Evolutionary conservation across 805 yeast species (phyloP), one percentile per base, ranked within the genome.

Genomic region (Teunomyces panamensis): DNA sequence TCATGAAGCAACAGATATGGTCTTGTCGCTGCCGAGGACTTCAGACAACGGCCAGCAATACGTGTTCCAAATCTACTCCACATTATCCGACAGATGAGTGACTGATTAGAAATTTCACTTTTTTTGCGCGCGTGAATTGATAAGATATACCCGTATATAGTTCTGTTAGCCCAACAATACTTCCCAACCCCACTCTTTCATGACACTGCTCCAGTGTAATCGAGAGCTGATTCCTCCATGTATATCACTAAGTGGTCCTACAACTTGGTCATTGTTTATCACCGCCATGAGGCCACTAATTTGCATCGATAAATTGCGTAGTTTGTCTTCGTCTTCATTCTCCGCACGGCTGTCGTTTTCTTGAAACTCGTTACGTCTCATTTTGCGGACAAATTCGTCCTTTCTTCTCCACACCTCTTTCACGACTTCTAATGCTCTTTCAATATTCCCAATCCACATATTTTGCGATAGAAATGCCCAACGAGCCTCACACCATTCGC

Each of bases 171-270:
- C 88, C 44, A 84, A 67, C 30, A 84, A 60, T 8, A 84, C 84
- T 58, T 84, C 89, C 87, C 89, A 83, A 0, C 83, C 82, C 89
- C 89, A 84, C 53, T 84, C 88, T 55, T 78, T 76, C 88, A 84
- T 84, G 11, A 84, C 81, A 0, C 79, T 67, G 47, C 81, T 78
- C 89, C 89, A 84, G 60, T 84, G 88, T 5, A 81, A 64, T 66
- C 78, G 71, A 28, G 80, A 73, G 42, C 69, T 67, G 36, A 81
- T 68, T 1, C 77, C 77, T 30, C 68, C 70, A 27, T 52, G 53
- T 14, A 60, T 54, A 30, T 69, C 73, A 10, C 67, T 68, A 9
- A 67, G 52, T 29, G 64, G 62, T 30, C 61, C 64, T 8, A 56
- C 57, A n/a, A 56, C 58, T 3, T 53, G 60, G 9, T 65, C 63